phyloP scores from a whole-genome alignment of 2,329 filamentous ascomycete species.

The Diaporthe citri region DNA sequence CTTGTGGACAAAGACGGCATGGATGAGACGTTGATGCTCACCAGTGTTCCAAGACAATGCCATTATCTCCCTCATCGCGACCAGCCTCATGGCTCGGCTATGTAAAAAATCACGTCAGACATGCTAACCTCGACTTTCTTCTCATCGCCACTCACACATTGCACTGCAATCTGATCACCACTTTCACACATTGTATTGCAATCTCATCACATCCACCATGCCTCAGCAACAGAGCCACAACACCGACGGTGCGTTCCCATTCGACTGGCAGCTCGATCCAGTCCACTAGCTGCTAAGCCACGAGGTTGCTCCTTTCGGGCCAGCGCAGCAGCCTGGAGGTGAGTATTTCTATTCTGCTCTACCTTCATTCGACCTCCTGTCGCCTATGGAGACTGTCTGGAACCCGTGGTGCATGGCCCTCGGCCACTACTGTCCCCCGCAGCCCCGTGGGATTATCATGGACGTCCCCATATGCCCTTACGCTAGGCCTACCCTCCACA shows the following conservation, averaged over 20 bases:
- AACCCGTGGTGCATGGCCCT: too few species aligned
- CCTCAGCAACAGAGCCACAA: background rate
- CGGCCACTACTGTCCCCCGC: too few species aligned
- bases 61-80: background rate
- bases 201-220: background rate
- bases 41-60: background rate
- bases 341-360: too few species aligned
- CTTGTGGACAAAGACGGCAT: background rate
- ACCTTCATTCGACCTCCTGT: too few species aligned
- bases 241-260: background rate
- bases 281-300: background rate
- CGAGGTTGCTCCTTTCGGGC: background rate
- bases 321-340: background rate
- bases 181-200: background rate
- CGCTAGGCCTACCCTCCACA: too few species aligned
- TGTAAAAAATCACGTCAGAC: background rate
- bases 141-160: background rate
- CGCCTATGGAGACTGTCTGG: too few species aligned
- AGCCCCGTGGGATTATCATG: too few species aligned
- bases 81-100: background rate
- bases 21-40: background rate
- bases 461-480: too few species aligned
- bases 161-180: background rate
- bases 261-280: background rate
- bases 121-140: background rate